Conservation (phyloP, 768 basidiomycete genomes). For the Russula sp. region DNA sequence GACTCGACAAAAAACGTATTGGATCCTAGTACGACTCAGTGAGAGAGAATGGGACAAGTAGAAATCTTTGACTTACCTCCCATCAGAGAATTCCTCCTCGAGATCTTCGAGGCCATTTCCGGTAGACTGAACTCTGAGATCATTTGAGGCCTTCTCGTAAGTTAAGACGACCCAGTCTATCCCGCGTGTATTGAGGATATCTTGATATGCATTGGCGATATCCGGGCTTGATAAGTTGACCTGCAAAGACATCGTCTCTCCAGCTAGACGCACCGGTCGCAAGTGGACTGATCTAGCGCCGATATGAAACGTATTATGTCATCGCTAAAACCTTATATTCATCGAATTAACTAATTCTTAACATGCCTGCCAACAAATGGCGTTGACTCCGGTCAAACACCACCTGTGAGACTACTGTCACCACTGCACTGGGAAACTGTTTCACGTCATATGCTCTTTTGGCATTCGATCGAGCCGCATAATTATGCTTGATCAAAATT, state of each 20-base stretch:
- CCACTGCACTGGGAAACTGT: too few relatives aligned
- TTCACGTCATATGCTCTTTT: too few relatives aligned
- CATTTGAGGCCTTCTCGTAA: constrained; percentile 77
- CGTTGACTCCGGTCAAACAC: too few relatives aligned
- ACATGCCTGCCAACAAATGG: too few relatives aligned
- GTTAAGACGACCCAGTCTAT: constrained; percentile 81
- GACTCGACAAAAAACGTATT: constrained; percentile 88
- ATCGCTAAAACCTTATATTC: background rate
- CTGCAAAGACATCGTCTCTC: constrained; percentile 63
- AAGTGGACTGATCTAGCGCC: background rate
- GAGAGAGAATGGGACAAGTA: constrained; percentile 17
- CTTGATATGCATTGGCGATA: constrained; percentile 69
- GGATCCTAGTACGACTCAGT: constrained; percentile 56
- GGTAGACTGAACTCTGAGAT: constrained; percentile 81
- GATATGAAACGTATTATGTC: background rate
- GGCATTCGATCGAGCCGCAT: too few relatives aligned
- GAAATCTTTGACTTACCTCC: constrained; percentile 52
- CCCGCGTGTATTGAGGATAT: constrained; percentile 60
- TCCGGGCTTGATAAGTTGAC: constrained; percentile 75
- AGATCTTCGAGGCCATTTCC: constrained; percentile 87
- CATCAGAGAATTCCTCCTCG: constrained; percentile 93
- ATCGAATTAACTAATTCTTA: too few relatives aligned
- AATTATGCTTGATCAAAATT: too few relatives aligned
- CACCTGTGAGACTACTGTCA: too few relatives aligned
- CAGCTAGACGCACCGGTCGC: too few relatives aligned